Evolutionary conservation across 768 basidiomycete genomes (phyloP).

Genomic region (Obba rivulosa): DNA sequence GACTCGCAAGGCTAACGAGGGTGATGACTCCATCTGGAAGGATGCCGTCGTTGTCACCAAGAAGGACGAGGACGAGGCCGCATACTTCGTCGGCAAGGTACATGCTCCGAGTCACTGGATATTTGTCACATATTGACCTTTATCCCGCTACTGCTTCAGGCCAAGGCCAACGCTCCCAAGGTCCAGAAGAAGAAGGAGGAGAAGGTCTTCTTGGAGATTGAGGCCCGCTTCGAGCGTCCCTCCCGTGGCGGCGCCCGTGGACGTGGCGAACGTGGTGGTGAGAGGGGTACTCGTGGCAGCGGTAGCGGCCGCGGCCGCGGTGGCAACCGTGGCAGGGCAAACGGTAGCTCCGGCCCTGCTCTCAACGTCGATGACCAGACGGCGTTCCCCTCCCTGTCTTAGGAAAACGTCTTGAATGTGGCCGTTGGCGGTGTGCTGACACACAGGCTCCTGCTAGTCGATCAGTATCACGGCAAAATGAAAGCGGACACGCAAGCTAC

Average conservation of each 20-base stretch:
- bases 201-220: constrained; percentile 90
- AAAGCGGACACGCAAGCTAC: constrained; percentile 7
- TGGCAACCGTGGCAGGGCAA: constrained; percentile 38
- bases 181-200: constrained; percentile 76
- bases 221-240: constrained; percentile 83
- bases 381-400: constrained; percentile 87
- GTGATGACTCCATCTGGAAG: constrained; percentile 66
- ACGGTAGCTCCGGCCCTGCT: constrained; percentile 30
- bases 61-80: constrained; percentile 61
- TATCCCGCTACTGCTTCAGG: constrained; percentile 34
- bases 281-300: constrained; percentile 38
- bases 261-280: constrained; percentile 41
- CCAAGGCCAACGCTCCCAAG: constrained; percentile 56
- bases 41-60: constrained; percentile 57
- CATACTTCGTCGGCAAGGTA: constrained; percentile 92
- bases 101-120: constrained; percentile 9
- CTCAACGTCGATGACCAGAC: constrained; percentile 78
- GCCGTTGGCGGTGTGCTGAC: background rate
- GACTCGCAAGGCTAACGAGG: constrained; percentile 72
- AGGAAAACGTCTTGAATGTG: constrained; percentile 7
- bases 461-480: background rate
- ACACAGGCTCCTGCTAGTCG: background rate
- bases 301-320: constrained; percentile 37
- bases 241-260: constrained; percentile 59
- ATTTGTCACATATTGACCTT: background rate